A percentile compares a stretch with the other conserved stretches of the same genome.
Evolutionary conservation across 345 rosid genomes (phyloP).

Genomic region (Eucalyptus virginea): DNA sequence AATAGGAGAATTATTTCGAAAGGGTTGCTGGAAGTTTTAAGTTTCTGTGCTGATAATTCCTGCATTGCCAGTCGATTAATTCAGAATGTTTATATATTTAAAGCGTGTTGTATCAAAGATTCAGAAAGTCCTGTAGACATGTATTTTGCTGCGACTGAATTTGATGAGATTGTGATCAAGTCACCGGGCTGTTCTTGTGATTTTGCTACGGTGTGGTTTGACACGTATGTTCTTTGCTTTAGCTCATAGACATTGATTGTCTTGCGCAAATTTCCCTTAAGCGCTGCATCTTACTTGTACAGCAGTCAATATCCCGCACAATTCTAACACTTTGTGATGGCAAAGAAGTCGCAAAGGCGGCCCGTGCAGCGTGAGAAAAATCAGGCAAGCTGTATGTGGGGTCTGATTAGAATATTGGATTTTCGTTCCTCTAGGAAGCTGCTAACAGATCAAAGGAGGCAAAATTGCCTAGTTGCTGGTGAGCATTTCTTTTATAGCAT

Average conservation of each 20-base stretch:
- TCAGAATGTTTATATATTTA: not conserved
- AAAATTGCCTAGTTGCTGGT: slow-evolving; percentile 7
- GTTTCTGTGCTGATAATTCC: not conserved
- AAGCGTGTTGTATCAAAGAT: not conserved
- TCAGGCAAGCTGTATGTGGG: slow-evolving; percentile 22
- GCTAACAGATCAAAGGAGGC: slow-evolving; percentile 10
- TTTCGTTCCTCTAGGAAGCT: slow-evolving; percentile 18
- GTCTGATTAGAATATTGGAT: slow-evolving; percentile 18
- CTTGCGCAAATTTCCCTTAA: not conserved
- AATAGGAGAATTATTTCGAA: not conserved
- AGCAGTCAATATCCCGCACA: not conserved
- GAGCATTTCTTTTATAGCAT: not conserved
- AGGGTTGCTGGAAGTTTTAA: not conserved
- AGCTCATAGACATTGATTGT: not conserved
- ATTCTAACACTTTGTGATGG: not conserved
- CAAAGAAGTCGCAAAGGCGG: not conserved
- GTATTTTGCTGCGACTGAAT: not conserved
- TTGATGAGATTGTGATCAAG: not conserved
- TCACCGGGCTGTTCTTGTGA: not conserved
- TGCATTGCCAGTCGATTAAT: not conserved
- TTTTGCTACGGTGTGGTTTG: not conserved
- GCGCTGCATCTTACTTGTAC: not conserved
- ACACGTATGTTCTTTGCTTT: not conserved
- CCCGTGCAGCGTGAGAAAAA: slow-evolving; percentile 2
- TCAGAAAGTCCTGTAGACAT: not conserved